Evolutionary conservation across 2,329 filamentous ascomycete genomes (phyloP).

Genomic region (Penicillium griseofulvum): DNA sequence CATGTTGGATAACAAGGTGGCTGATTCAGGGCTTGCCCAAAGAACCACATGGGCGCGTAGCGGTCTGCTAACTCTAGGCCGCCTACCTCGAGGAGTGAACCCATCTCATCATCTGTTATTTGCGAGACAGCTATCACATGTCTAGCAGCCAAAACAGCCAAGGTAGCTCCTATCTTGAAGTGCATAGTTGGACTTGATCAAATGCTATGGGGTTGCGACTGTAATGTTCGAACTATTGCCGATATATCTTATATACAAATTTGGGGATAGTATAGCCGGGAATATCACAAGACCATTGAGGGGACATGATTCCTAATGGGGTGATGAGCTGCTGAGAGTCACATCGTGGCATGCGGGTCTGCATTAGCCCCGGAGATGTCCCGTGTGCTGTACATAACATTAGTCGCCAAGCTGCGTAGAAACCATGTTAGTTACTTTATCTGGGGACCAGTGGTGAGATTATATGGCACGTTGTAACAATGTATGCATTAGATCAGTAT

Average conservation of each 20-base stretch:
- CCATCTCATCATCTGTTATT: constrained; percentile 34
- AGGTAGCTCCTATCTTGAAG: constrained; percentile 1
- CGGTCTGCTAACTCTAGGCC: constrained; percentile 27
- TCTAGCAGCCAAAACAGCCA: constrained; percentile 14
- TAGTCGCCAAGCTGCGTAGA: neutral
- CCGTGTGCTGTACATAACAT: neutral
- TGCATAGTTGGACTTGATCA: neutral
- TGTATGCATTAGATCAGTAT: too few species aligned
- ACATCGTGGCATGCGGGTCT: constrained; percentile 10
- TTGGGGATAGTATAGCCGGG: neutral
- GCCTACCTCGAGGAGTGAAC: constrained; percentile 43
- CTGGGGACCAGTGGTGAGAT: neutral
- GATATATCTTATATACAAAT: neutral
- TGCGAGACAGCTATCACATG: constrained; percentile 24
- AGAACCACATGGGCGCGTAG: constrained; percentile 35
- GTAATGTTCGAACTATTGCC: neutral
- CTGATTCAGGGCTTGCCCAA: constrained; percentile 27
- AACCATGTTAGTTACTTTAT: neutral
- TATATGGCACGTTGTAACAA: neutral
- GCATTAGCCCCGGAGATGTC: constrained; percentile 4
- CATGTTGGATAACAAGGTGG: constrained; percentile 35
- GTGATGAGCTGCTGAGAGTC: constrained; percentile 16
- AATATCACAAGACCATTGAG: neutral
- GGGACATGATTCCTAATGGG: constrained; percentile 7
- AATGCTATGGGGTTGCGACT: neutral